Conservation (phyloP, 2,329 filamentous ascomycete genomes). For the Trichoderma semiorbis region DNA sequence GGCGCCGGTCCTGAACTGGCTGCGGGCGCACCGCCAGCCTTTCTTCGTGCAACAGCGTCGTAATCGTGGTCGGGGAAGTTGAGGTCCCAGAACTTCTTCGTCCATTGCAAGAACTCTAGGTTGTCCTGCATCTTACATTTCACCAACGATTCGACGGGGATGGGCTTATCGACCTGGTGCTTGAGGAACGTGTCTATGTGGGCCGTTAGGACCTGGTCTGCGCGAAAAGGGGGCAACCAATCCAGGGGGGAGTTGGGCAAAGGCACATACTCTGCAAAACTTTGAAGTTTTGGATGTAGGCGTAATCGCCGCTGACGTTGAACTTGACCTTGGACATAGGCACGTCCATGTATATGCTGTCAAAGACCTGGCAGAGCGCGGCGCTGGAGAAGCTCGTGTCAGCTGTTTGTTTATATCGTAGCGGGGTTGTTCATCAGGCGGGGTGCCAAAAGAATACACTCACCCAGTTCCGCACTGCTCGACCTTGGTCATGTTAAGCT, state of each 20-base stretch:
- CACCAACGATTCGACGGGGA: slow-evolving; percentile 82
- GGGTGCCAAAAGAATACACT: slow-evolving; percentile 40
- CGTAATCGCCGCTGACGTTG: slow-evolving; percentile 95
- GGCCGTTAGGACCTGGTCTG: slow-evolving; percentile 16
- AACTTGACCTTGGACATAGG: slow-evolving; percentile 97
- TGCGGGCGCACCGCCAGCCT: slow-evolving; percentile 65
- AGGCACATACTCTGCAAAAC: slow-evolving; percentile 77
- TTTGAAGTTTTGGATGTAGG: slow-evolving; percentile 98
- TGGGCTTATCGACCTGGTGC: slow-evolving; percentile 83
- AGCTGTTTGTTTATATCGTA: slow-evolving; percentile 13
- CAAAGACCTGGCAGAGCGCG: slow-evolving; percentile 94
- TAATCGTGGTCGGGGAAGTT: slow-evolving; percentile 97
- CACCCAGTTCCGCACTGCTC: slow-evolving; percentile 99
- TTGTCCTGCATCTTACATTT: slow-evolving; percentile 99
- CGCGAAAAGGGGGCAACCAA: background rate
- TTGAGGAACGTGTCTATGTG: slow-evolving; percentile 72
- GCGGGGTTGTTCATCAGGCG: slow-evolving; percentile 17
- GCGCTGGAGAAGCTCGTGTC: slow-evolving; percentile 57
- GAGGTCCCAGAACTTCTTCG: slow-evolving; percentile 95
- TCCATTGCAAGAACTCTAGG: slow-evolving; percentile 97
- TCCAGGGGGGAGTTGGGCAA: background rate
- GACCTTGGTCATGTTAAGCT: slow-evolving; percentile 97
- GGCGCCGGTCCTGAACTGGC: slow-evolving; percentile 44
- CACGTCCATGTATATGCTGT: slow-evolving; percentile 94
- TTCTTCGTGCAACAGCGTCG: slow-evolving; percentile 81